Evolutionary conservation across 108 stramenopile genomes (phyloP).

Genomic region (Fragilariopsis cylindrus): DNA sequence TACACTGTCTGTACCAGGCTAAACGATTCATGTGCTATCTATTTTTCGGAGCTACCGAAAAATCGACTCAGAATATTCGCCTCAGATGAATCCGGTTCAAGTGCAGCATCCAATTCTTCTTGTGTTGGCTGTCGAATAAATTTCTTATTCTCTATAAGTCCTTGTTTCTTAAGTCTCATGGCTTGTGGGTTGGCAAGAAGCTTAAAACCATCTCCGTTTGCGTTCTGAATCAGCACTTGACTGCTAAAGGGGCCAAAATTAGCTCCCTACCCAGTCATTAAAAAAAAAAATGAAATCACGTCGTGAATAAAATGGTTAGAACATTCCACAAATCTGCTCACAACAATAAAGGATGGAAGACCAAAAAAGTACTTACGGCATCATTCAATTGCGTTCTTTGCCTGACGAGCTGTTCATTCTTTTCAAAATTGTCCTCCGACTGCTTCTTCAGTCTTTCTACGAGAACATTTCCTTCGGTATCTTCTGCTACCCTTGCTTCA

Average conservation of each 20-base stretch:
- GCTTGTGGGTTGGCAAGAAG: constrained; percentile 77
- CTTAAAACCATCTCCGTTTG: constrained; percentile 73
- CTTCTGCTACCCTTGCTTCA: constrained; percentile 28
- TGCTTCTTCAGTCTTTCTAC: constrained; percentile 68
- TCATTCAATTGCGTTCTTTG: constrained; percentile 77
- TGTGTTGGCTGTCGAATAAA: constrained; percentile 78
- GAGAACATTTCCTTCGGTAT: constrained; percentile 61
- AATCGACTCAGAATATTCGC: constrained; percentile 12
- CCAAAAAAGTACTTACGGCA: constrained; percentile 36
- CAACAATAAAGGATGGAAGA: neutral
- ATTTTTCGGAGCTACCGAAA: constrained; percentile 20
- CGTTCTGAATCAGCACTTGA: constrained; percentile 79
- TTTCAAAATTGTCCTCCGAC: constrained; percentile 76
- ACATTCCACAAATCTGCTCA: neutral
- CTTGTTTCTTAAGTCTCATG: constrained; percentile 81
- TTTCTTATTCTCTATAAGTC: constrained; percentile 72
- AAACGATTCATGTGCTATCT: neutral
- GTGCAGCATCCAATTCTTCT: constrained; percentile 65
- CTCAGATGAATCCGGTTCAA: constrained; percentile 37
- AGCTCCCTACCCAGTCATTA: constrained; percentile 39
- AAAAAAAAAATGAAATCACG: neutral
- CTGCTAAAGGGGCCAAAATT: constrained; percentile 78
- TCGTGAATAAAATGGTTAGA: neutral
- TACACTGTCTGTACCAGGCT: too few species aligned
- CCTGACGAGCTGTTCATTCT: constrained; percentile 66